Evolutionary conservation across 225 moss, liverwort and hornwort genomes (phyloP).

Genomic region (Straminergon stramineum): DNA sequence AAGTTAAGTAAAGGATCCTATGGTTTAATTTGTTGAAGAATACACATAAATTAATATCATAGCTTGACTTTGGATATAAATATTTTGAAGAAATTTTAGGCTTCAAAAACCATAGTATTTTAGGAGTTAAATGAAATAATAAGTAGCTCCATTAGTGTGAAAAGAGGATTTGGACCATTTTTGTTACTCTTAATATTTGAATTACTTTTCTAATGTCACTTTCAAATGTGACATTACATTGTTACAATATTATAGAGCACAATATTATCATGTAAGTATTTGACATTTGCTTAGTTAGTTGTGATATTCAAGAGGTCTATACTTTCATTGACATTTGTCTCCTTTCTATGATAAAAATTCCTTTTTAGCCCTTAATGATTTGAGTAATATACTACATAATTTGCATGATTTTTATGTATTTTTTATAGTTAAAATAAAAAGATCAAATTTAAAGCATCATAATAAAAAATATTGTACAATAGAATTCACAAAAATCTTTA

Average conservation of each 20-base stretch:
- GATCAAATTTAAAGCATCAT: not conserved
- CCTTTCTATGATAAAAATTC: not conserved
- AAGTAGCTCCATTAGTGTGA: not conserved
- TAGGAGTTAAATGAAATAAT: not conserved
- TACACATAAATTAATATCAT: not conserved
- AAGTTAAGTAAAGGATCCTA: not conserved
- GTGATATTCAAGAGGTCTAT: not conserved
- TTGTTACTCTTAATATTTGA: not conserved
- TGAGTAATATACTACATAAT: not conserved
- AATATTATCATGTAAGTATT: not conserved
- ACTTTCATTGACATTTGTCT: not conserved
- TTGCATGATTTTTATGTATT: not conserved
- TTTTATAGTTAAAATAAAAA: not conserved
- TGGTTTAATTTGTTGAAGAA: not conserved
- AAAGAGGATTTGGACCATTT: rapidly evolving
- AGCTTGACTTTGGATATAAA: rapidly evolving
- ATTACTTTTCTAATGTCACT: not conserved
- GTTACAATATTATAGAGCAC: not conserved
- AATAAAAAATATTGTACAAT: not conserved
- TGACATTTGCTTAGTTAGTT: not conserved
- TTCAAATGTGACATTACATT: not conserved
- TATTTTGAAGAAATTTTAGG: not conserved
- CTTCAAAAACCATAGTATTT: not conserved
- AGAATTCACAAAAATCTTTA: not conserved
- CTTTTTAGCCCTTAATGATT: not conserved